Conservation (phyloP, 2,329 filamentous ascomycete genomes). For the Kalaharituber pfeilii region DNA sequence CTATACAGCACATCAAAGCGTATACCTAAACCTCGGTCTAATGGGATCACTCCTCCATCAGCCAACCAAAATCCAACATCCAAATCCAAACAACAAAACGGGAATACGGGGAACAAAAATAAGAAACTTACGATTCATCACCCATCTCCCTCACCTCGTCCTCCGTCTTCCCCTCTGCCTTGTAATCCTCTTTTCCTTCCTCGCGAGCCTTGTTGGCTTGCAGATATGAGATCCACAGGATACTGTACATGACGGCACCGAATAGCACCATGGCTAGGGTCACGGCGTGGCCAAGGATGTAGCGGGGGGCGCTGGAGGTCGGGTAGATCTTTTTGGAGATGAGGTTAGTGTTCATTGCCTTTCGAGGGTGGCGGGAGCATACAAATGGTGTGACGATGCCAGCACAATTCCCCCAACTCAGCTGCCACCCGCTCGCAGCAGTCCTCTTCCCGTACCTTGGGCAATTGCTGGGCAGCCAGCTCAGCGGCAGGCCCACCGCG, state of each 20-base stretch:
- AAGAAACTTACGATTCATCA: slow-evolving; percentile 25
- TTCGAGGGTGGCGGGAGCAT: slow-evolving; percentile 25
- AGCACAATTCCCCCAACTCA: slow-evolving; percentile 51
- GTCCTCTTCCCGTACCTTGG: slow-evolving; percentile 62
- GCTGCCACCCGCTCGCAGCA: slow-evolving; percentile 51
- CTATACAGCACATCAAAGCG: no score
- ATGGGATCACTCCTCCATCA: no score
- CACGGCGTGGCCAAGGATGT: slow-evolving; percentile 43
- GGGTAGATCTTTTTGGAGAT: no score
- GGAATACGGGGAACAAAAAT: no score
- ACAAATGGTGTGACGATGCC: slow-evolving; percentile 61
- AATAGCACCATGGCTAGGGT: slow-evolving; percentile 42
- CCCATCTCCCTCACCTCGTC: slow-evolving; percentile 31
- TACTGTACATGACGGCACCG: slow-evolving; percentile 35
- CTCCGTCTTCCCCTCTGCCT: slow-evolving; percentile 29
- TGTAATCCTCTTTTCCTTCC: slow-evolving; percentile 28
- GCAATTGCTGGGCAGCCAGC: slow-evolving; percentile 47
- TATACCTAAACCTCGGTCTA: no score
- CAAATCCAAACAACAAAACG: no score
- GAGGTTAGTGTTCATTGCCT: no score
- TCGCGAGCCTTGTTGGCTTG: slow-evolving; percentile 26
- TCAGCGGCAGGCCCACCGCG: slow-evolving; percentile 38
- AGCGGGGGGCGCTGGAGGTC: slow-evolving; percentile 38
- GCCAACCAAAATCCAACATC: no score
- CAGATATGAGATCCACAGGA: slow-evolving; percentile 33